Percentiles rank a stretch among this genome's conserved stretches.
Evolutionary conservation across 345 rosid genomes (phyloP).

Genomic region (Chamaenerion angustifolium): DNA sequence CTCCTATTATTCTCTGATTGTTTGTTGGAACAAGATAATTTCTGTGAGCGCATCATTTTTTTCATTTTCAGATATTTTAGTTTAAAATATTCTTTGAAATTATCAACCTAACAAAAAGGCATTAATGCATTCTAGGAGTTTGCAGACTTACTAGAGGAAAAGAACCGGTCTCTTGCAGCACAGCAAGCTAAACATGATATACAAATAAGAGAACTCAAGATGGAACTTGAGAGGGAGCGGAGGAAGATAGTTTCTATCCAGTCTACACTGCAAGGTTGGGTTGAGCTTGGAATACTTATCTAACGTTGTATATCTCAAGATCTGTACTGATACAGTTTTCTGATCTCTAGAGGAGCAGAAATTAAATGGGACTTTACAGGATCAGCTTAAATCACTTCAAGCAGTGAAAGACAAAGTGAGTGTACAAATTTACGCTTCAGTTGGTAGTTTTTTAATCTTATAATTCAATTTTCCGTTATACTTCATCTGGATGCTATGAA

Average conservation of each 20-base stretch:
- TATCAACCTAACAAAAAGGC: constrained; percentile 27
- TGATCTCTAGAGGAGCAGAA: constrained; percentile 48
- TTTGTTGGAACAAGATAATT: no score
- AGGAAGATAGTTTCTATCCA: constrained; percentile 31
- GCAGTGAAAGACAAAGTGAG: constrained; percentile 58
- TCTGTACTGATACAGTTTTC: constrained; percentile 5
- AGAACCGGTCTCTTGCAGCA: constrained; percentile 48
- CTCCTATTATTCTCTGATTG: no score
- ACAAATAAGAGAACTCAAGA: constrained; percentile 32
- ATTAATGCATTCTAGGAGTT: constrained; percentile 76
- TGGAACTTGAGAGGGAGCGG: constrained; percentile 52
- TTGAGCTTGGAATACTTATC: constrained; percentile 5
- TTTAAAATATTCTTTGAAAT: background rate
- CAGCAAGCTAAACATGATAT: constrained; percentile 34
- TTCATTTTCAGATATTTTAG: background rate
- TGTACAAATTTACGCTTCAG: background rate
- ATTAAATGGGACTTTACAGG: constrained; percentile 42
- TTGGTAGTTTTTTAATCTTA: background rate
- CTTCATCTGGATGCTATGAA: background rate
- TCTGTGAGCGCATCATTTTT: no score
- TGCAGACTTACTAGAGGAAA: constrained; percentile 94
- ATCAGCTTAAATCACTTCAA: constrained; percentile 45
- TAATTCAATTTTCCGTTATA: background rate
- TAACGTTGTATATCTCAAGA: constrained; percentile 5
- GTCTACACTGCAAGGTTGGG: constrained; percentile 48